Evolutionary conservation across 495 filamentous ascomycete species (phyloP).

Genomic region (Neurospora sublineolata): DNA sequence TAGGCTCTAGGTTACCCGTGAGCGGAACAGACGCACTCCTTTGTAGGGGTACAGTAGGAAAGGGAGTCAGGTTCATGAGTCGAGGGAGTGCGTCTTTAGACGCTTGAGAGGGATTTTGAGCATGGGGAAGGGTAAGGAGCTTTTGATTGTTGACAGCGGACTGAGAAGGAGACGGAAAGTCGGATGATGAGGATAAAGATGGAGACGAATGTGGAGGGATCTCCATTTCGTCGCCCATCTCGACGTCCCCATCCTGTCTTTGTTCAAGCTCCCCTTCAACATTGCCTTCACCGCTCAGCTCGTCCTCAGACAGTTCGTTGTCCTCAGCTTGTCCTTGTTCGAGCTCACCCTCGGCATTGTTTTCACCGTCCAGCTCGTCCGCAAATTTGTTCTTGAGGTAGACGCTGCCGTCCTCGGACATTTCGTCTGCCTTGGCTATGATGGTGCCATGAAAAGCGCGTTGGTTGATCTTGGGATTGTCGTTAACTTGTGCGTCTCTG

Average conservation of each 20-base stretch:
- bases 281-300: no score
- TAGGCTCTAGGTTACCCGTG: neutral
- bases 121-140: rapidly evolving
- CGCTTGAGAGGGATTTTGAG: neutral
- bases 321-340: no score
- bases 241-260: conserved; percentile 51
- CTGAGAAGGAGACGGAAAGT: neutral
- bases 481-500: neutral
- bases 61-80: rapidly evolving
- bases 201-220: neutral
- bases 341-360: conserved; percentile 61
- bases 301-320: conserved; percentile 61
- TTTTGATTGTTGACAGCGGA: neutral
- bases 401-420: conserved; percentile 82
- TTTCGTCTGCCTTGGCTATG: conserved; percentile 54
- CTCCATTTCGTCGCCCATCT: conserved; percentile 64
- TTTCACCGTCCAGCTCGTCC: conserved; percentile 76
- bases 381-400: conserved; percentile 88
- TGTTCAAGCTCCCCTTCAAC: no score
- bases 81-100: neutral
- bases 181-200: neutral
- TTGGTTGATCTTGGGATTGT: neutral
- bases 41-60: neutral
- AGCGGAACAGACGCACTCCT: neutral
- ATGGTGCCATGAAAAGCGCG: conserved; percentile 11